Evolutionary conservation across 2,329 filamentous ascomycete genomes (phyloP), one percentile per base, ranked within the genome.

Genomic region (Aspergillus oerlinghausenensis): DNA sequence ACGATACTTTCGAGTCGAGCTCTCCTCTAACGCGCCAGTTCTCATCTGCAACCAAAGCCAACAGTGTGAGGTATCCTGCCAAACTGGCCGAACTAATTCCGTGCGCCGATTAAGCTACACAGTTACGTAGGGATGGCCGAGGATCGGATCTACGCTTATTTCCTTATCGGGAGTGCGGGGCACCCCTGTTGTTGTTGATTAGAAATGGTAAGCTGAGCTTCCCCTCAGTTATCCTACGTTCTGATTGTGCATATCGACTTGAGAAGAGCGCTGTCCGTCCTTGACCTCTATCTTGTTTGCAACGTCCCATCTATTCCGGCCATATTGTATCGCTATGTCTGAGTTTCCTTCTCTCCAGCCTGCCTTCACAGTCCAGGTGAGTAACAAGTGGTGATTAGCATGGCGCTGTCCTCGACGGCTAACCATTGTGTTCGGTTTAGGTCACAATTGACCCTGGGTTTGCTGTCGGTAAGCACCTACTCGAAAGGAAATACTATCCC

Each of bases 331-430:
- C 58, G 66, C 28, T 50, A 74, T 75, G 70, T 64, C 73, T 11
- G 69, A 65, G 49, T 76, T 73, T 52, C 75, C 75, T 11, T 65
- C 62, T 32, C 63, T 76, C 50, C 64, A 75, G 58, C 75, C 74
- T 4, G 75, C 75, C 17, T 74, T 77, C 52, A 77, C 73, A 19
- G 59, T 78, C 50, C 63, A 64, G 61, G 74, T 76, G 61, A 38
- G 52, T 51, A 35, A 42, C 38, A 32, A 49, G 10, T 38, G 10
- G 58, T 14, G 9, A 32, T 23, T 17, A 38, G 11, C 35, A 23
- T 5, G n/a, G 38, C 19, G 5, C 32, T 19, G 50, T 19, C 38
- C 42, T 26, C 49, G n/a, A 53, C 1, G 9, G 21, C 8, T 49
- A 4, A 43, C 4, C 48, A 17, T 17, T 47, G 0, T 14, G 11